Evolutionary conservation across 2,329 filamentous ascomycete species (phyloP).

Genomic region (Diaporthe longicolla): DNA sequence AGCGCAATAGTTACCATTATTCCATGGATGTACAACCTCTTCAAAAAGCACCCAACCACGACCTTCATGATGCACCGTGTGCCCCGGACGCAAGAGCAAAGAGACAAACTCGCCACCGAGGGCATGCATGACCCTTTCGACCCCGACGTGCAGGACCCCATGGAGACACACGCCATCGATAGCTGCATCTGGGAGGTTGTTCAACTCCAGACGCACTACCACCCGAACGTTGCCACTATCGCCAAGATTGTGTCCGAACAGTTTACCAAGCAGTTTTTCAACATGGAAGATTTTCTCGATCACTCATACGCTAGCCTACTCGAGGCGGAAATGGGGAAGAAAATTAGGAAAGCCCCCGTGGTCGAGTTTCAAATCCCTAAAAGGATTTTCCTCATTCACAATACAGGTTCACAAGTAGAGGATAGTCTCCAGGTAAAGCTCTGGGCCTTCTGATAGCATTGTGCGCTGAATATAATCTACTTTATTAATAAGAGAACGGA

Average conservation of each 20-base stretch:
- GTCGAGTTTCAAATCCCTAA: constrained; percentile 97
- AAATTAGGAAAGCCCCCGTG: constrained; percentile 87
- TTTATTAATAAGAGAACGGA: too few relatives aligned
- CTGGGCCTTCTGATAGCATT: constrained; percentile 66
- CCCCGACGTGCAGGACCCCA: constrained; percentile 82
- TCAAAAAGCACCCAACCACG: constrained; percentile 89
- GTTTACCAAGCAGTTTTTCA: constrained; percentile 96
- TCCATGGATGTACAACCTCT: constrained; percentile 95
- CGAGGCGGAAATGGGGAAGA: constrained; percentile 85
- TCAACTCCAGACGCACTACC: constrained; percentile 91
- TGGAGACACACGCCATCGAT: constrained; percentile 88
- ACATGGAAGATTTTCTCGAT: constrained; percentile 96
- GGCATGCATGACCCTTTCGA: constrained; percentile 82
- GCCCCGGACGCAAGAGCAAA: constrained; percentile 69
- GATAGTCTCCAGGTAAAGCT: constrained; percentile 72
- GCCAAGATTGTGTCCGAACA: constrained; percentile 95
- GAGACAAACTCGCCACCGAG: constrained; percentile 71
- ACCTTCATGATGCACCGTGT: constrained; percentile 97
- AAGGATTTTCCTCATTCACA: constrained; percentile 76
- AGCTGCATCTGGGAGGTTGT: constrained; percentile 96
- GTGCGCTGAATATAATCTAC: neutral
- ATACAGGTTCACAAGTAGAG: constrained; percentile 60
- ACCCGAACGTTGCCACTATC: constrained; percentile 95
- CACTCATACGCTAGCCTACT: constrained; percentile 91
- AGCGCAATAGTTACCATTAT: constrained; percentile 89